Evolutionary conservation across 495 filamentous ascomycete genomes (phyloP).

Genomic region (Aspergillus asperescens): DNA sequence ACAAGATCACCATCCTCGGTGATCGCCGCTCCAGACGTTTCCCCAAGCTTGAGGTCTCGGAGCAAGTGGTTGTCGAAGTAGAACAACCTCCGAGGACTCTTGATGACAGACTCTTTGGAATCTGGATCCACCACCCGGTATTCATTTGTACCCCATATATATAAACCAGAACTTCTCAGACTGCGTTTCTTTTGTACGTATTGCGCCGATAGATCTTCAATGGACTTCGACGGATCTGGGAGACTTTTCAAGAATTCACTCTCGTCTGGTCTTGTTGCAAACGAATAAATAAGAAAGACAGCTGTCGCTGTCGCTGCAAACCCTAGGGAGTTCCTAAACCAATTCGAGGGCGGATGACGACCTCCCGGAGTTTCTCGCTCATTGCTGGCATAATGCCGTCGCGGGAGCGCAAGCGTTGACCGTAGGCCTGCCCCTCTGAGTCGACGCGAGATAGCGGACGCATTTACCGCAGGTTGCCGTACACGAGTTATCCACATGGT

Average conservation of each 20-base stretch:
- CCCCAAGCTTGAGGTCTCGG: slow-evolving; percentile 80
- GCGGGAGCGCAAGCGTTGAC: slow-evolving; percentile 23
- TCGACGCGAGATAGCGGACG: slow-evolving; percentile 18
- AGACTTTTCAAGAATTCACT: slow-evolving; percentile 19
- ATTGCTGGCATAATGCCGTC: slow-evolving; percentile 30
- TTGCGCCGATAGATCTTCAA: slow-evolving; percentile 64
- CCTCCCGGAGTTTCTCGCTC: slow-evolving; percentile 16
- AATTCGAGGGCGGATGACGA: slow-evolving; percentile 21
- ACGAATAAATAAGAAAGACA: slow-evolving; percentile 35
- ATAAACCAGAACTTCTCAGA: slow-evolving; percentile 84
- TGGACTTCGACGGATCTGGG: slow-evolving; percentile 25
- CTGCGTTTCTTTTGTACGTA: slow-evolving; percentile 83
- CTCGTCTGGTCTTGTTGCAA: slow-evolving; percentile 22
- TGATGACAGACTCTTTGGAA: slow-evolving; percentile 68
- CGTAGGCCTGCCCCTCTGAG: slow-evolving; percentile 16
- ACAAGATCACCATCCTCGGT: slow-evolving; percentile 83
- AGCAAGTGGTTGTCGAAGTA: slow-evolving; percentile 85
- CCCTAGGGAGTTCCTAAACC: slow-evolving; percentile 34
- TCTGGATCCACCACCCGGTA: slow-evolving; percentile 80
- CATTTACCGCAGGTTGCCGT: slow-evolving; percentile 23
- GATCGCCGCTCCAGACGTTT: slow-evolving; percentile 81
- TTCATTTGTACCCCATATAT: slow-evolving; percentile 89
- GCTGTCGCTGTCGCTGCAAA: slow-evolving; percentile 34
- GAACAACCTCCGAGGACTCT: slow-evolving; percentile 68
- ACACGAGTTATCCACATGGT: slow-evolving; percentile 31